Evolutionary conservation across 2,329 filamentous ascomycete genomes (phyloP), one percentile per base, ranked within the genome.

Genomic region (Teratosphaeria nubilosa): DNA sequence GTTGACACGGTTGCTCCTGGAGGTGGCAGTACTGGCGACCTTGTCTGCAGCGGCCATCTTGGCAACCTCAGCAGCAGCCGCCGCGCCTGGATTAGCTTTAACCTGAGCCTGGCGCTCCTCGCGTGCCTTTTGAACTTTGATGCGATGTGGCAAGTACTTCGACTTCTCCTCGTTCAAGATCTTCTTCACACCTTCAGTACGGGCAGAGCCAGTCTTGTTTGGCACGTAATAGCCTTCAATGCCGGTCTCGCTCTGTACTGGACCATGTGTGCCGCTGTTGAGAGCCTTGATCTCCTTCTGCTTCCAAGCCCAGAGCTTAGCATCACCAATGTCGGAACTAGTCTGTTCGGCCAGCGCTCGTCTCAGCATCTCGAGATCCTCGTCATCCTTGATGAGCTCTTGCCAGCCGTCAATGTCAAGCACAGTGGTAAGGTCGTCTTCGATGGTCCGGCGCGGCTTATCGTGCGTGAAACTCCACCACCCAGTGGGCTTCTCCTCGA

Each of bases 101-200:
- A 85, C 83, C 51, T 79, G 78, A n/a, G 86, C 86, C 73, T 96
- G 87, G n/a, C 91, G 87, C 73, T 94, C 91, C 73, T 96, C 91
- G 55, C 91, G 85, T 25, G 87, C 90, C 75, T 87, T 94, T 72
- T 94, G 89, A 22, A 99, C 90, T 70, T 95, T 95, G 76, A 99
- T 94, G 64, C 95, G 91, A 78, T 99, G 94, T 48, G 94, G 94
- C 7, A 99, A 81, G 70, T 99, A 99, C 71, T 96, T 96, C 30
- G 91, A 96, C 77, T 99, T 99, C 73, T 99, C 94, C 0, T 90
- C 90, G 72, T 99, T 95, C 62, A 95, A 82, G 58, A 99, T 97
- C 78, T 92, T 95, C 78, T 95, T 92, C 68, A 91, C 86, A 30
- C 91, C 91, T 75, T 99, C 91, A 0, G 94, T 96, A 58, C 94